Base-by-base conservation (phyloP, 768 basidiomycete genomes). In the Tubosaeta sp. region DNA sequence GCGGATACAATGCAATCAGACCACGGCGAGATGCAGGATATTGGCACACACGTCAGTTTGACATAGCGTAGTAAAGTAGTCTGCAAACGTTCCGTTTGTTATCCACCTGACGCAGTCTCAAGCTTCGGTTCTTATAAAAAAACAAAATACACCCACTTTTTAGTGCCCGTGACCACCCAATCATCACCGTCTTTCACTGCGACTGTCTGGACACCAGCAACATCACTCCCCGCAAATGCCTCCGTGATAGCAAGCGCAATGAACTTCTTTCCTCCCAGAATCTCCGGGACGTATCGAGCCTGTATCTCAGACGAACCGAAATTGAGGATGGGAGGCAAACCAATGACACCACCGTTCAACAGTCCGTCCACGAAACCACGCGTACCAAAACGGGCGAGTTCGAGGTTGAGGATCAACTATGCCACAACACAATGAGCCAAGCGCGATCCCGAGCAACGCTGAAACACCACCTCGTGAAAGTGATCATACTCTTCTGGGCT, bases 231-330 rank as follows among this genome's bases (percentile, higher is more conserved):
- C 3, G 93, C 94, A 58, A 94, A 95, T 0, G 94, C 91, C 70
- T 98, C 95, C 41, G 84, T 87, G 61, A 98, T 91, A 9, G 95
- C 95, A 30, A 98, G 75, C 8, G 85, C 87, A 56, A 96, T 86
- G 59, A 82, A 90, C 69, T 93, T 91, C 69, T 85, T 88, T 9
- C 88, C 90, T 3, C 76, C 70, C 13, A 89, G 73, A 10, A 91
- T 79, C 30, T 87, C 86, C 1, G 87, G 81, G 14, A 94, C 76
- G 46, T 94, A 78, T 59, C 80, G 75, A 8, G 77, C 73, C 61
- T 84, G 78, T 9, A 95, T 70, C 55, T 87, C 86, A 2, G 83
- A 80, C 3, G 85, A 81, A 21, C 86, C 94, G 59, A 84, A 97
- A 66, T 97, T 98, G 51, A 95, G 74, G 21, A 96, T 74, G 0